A percentile compares a stretch with the other conserved stretches of the same genome.
Evolutionary conservation across 257 asterid species (phyloP).

Genomic region (Solanum virginianum): DNA sequence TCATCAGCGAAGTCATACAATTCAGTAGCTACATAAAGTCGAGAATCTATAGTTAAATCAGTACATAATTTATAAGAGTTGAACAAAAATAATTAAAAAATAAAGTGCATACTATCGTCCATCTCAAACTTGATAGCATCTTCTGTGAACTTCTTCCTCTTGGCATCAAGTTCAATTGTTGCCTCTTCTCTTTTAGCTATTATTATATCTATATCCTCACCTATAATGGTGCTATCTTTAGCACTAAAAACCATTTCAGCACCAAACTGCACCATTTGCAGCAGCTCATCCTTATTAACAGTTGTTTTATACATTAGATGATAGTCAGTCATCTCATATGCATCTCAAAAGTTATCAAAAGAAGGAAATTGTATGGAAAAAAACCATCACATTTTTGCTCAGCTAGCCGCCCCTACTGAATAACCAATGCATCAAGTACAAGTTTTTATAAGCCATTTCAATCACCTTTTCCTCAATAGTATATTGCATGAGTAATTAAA

Average conservation of each 20-base stretch:
- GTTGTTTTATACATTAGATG: conserved; percentile 31
- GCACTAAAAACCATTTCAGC: conserved; percentile 99
- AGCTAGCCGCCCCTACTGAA: conserved; percentile 1
- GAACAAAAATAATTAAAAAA: neutral
- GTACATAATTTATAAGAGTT: neutral
- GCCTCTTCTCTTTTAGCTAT: conserved; percentile 3
- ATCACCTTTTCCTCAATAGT: conserved; percentile 97
- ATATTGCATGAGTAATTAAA: conserved; percentile 34
- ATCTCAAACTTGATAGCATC: conserved; percentile 3
- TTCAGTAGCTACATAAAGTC: conserved; percentile 73
- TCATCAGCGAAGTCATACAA: conserved; percentile 93
- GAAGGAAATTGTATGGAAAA: neutral
- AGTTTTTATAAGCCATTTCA: conserved; percentile 97
- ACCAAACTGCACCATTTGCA: conserved; percentile 98
- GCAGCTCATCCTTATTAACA: conserved; percentile 93
- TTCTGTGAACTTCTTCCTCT: conserved; percentile 86
- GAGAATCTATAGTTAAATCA: conserved; percentile 5
- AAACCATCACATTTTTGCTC: neutral
- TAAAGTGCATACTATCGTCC: conserved; percentile 32
- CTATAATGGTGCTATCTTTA: conserved; percentile 71
- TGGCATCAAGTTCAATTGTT: conserved; percentile 93
- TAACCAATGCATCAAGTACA: conserved; percentile 35
- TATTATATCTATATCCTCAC: conserved; percentile 1
- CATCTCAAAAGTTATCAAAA: neutral
- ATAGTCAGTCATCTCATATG: neutral